Evolutionary conservation across 169 alveolate species (phyloP).

Genomic region (Hammondia hammondi): DNA sequence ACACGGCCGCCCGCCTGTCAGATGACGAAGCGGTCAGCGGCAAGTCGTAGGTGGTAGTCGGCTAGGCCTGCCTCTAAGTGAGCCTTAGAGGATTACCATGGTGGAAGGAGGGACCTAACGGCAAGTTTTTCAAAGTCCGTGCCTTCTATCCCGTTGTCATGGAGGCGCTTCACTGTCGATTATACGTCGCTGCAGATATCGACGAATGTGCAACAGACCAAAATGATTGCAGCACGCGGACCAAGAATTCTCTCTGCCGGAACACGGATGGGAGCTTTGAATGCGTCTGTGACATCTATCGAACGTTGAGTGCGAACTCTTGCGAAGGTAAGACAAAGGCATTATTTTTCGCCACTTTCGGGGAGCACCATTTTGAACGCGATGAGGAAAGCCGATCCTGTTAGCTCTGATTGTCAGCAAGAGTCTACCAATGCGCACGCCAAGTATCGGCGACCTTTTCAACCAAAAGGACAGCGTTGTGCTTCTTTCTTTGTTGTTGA

Average conservation of each 20-base stretch:
- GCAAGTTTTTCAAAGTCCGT: no score
- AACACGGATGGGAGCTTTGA: background rate
- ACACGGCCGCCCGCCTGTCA: no score
- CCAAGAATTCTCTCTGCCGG: background rate
- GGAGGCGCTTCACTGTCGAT: background rate
- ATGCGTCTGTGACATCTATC: background rate
- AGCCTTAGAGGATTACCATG: no score
- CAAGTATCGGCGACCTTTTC: background rate
- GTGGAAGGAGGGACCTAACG: no score
- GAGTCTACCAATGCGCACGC: no score
- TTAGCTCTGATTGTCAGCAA: no score
- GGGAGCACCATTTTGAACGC: background rate
- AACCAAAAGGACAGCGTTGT: background rate
- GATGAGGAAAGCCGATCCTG: no score
- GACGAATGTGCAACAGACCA: slow-evolving; percentile 1
- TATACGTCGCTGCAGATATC: background rate
- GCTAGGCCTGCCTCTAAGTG: no score
- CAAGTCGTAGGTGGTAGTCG: no score
- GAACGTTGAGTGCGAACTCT: background rate
- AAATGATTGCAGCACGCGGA: background rate
- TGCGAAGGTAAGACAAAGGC: slow-evolving; percentile 19
- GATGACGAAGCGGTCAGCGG: no score
- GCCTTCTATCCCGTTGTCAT: background rate
- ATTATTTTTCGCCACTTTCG: background rate
- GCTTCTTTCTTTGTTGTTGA: no score